Evolutionary conservation across 768 basidiomycete genomes (phyloP), one percentile per base, ranked within the genome.

Genomic region (Pisolithus microcarpus): DNA sequence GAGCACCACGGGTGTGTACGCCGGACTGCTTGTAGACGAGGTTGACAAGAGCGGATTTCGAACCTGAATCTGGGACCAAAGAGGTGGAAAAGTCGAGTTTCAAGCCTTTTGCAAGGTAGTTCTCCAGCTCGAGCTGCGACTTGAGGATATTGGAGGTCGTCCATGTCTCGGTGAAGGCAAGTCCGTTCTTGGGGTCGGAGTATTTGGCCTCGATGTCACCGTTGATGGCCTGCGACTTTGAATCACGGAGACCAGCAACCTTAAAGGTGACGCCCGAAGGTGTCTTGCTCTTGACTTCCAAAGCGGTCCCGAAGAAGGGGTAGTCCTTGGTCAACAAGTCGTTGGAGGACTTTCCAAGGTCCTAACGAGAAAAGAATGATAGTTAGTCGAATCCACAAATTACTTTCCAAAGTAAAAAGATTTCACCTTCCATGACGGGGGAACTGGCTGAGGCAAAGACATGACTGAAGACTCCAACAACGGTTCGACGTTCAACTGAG

Each of bases 171-270:
- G 96, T 98, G 79, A 96, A 76, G 67, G 85, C 85, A 64, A 98
- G 77, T 57, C 96, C 96, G 70, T 95, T 91, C 73, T 84, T 83
- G 75, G 80, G 80, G 79, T 97, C 86, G 61, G 77, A 67, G 78
- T 87, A 94, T 75, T 97, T 99, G 71, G 84, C 87, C 82, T 99
- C 96, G 62, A 98, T 77, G 70, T 98, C 95, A 58, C 89, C 95
- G 37, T 67, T 59, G 75, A 98, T 97, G 69, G 71, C 70, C 56
- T 67, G 71, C 44, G 83, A 74, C 75, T 88, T 85, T 67, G 81
- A 71, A 73, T 91, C 85, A 53, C 86, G 89, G 64, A 61, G 73
- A 50, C 96, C 95, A 56, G 80, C 81, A 58, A 94, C 96, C 72
- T 90, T 90, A 87, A 99, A 98, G 67, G 84, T 76, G 60, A 96